Evolutionary conservation across 345 rosid genomes (phyloP).

Genomic region (Mallotus nudiflorus): DNA sequence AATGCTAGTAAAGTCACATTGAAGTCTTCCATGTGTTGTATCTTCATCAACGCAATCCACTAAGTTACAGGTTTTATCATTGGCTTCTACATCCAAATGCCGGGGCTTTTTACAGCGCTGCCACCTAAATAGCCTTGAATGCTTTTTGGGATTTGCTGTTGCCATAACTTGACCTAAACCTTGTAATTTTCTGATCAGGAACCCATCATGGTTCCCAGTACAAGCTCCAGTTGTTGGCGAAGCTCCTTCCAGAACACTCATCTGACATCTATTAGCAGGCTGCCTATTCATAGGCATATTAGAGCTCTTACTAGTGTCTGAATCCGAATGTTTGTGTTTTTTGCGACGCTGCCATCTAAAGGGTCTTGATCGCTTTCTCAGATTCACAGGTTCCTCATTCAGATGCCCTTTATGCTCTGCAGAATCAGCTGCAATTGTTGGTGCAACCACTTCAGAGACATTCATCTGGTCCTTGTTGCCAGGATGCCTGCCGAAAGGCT

Average conservation of each 20-base stretch:
- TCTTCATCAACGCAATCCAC: slow-evolving; percentile 2
- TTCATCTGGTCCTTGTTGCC: not conserved
- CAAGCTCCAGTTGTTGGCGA: slow-evolving; percentile 1
- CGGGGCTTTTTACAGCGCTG: slow-evolving; percentile 35
- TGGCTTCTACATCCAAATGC: slow-evolving; percentile 18
- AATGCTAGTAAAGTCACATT: slow-evolving; percentile 1
- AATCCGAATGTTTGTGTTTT: slow-evolving; percentile 18
- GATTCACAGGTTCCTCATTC: slow-evolving; percentile 12
- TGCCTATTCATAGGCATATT: not conserved
- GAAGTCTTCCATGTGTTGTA: slow-evolving; percentile 9
- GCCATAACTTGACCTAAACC: slow-evolving; percentile 9
- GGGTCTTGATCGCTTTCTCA: slow-evolving; percentile 39
- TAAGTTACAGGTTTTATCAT: not conserved
- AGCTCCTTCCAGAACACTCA: not conserved
- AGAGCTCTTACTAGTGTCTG: slow-evolving; percentile 17
- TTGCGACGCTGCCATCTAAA: slow-evolving; percentile 42
- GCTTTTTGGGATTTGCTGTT: slow-evolving; percentile 27
- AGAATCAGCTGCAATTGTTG: slow-evolving; percentile 5
- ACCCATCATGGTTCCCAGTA: slow-evolving; percentile 10
- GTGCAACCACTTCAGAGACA: not conserved
- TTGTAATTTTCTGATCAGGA: slow-evolving; percentile 12
- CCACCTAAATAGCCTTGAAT: slow-evolving; percentile 38
- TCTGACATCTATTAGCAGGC: not conserved
- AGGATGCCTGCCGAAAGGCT: not conserved
- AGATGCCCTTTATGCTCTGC: slow-evolving; percentile 8